These are phyloP conservation scores for Agapanthus africanus DNA, from an alignment of 106 monocot species.

Conservation along the genomic window DNA sequence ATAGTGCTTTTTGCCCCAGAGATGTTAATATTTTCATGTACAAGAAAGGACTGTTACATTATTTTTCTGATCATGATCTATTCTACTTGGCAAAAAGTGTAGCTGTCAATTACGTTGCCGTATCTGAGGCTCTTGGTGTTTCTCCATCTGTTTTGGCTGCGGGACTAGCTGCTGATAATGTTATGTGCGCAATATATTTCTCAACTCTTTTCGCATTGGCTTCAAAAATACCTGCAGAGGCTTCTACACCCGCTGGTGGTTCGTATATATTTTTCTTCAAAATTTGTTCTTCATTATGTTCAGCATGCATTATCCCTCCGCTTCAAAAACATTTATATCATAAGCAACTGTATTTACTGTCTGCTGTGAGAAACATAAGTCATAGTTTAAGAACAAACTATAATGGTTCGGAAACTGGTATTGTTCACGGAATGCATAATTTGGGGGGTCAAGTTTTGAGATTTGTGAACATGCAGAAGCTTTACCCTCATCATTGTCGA, in stretches of 20 bases:
- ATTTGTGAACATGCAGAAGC: too few species aligned
- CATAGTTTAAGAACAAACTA: too few species aligned
- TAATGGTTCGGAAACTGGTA: too few species aligned
- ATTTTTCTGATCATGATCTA: neutral
- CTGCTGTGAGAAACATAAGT: too few species aligned
- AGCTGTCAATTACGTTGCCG: conserved; percentile 89
- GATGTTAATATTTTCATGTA: too few species aligned
- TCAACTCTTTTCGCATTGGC: conserved; percentile 67
- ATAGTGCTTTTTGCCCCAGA: too few species aligned
- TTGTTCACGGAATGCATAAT: too few species aligned
- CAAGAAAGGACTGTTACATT: neutral
- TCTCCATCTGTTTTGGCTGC: conserved; percentile 76
- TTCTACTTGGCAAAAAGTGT: conserved; percentile 1
- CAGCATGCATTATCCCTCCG: neutral
- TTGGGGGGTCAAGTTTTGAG: too few species aligned
- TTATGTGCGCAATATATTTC: conserved; percentile 80
- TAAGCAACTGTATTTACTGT: neutral
- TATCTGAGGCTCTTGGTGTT: conserved; percentile 73
- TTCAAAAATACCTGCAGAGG: conserved; percentile 60
- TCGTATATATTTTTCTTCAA: conserved; percentile 1
- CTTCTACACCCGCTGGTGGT: conserved; percentile 28
- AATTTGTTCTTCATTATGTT: neutral
- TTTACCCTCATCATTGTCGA: too few species aligned
- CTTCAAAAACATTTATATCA: too few species aligned
- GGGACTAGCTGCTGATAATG: conserved; percentile 82